Percentiles rank a stretch among this genome's conserved stretches.
phyloP scores from a whole-genome alignment of 257 asterid genomes.

The Rubia yunnanensis region DNA sequence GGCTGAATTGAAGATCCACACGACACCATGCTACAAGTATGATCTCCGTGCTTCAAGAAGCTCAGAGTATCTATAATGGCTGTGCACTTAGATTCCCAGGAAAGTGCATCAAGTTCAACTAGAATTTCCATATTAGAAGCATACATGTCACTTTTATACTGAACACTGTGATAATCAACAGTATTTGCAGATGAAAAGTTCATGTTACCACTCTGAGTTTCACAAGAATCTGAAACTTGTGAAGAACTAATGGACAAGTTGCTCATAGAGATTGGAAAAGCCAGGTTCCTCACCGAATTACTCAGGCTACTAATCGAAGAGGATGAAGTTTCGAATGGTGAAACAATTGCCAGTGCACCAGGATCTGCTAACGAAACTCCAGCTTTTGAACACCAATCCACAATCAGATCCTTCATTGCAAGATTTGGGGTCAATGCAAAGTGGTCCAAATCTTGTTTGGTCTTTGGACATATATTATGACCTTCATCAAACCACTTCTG shows the following conservation, averaged over 20 bases:
- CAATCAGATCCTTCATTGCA: constrained; percentile 48
- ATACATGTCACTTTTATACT: constrained; percentile 6
- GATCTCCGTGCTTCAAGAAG: constrained; percentile 26
- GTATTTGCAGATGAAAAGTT: constrained; percentile 4
- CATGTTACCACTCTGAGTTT: constrained; percentile 16
- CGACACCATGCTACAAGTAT: constrained; percentile 24
- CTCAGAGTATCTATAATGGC: constrained; percentile 38
- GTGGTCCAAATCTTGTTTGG: constrained; percentile 34
- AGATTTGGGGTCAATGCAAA: constrained; percentile 51
- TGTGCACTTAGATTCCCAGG: constrained; percentile 61
- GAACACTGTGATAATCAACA: constrained; percentile 10
- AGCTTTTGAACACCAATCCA: constrained; percentile 47
- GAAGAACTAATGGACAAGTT: constrained; percentile 38
- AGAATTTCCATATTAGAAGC: constrained; percentile 29
- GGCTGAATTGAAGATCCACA: constrained; percentile 25
- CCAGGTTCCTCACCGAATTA: constrained; percentile 51
- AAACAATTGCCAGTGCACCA: constrained; percentile 19
- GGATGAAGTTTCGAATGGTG: constrained; percentile 42
- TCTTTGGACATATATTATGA: constrained; percentile 60
- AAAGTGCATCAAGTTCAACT: constrained; percentile 37
- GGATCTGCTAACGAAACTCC: constrained; percentile 42
- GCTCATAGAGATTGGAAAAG: constrained; percentile 54
- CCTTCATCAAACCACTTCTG: constrained; percentile 89
- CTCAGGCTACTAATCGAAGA: constrained; percentile 63
- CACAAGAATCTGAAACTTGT: constrained; percentile 23